Evolutionary conservation across 2,329 filamentous ascomycete species (phyloP).

Genomic region (Drechslerella stenobrocha): DNA sequence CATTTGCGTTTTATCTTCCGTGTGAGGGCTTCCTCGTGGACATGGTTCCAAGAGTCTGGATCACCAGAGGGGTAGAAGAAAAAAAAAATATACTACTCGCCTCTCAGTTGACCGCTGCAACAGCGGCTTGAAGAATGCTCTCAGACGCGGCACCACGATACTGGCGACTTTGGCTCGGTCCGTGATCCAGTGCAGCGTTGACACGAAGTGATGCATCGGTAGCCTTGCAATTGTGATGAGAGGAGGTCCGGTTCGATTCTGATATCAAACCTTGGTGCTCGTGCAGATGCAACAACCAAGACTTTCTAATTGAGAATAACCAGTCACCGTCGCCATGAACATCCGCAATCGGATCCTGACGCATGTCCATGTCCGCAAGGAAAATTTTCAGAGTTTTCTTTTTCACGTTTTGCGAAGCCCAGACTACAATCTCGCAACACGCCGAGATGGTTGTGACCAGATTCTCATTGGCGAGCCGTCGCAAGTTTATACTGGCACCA

Average conservation of each 20-base stretch:
- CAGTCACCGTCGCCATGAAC: slow-evolving; percentile 32
- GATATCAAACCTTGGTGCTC: slow-evolving; percentile 6
- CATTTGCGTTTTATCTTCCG: slow-evolving; percentile 17
- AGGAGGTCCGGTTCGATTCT: background rate
- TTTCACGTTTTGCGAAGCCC: background rate
- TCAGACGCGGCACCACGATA: no score
- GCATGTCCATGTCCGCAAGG: background rate
- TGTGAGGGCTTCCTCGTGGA: slow-evolving; percentile 24
- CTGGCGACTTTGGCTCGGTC: no score
- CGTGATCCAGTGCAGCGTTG: slow-evolving; percentile 1
- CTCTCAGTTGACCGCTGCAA: no score
- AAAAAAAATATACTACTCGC: background rate
- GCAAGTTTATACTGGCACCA: slow-evolving; percentile 12
- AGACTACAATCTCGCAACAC: slow-evolving; percentile 1
- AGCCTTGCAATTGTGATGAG: background rate
- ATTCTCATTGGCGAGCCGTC: slow-evolving; percentile 25
- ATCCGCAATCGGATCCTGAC: slow-evolving; percentile 34
- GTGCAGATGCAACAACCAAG: slow-evolving; percentile 44
- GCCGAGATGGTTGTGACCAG: slow-evolving; percentile 9
- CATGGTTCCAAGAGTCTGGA: slow-evolving; percentile 27
- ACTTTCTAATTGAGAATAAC: slow-evolving; percentile 18
- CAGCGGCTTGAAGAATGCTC: no score
- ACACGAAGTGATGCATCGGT: background rate
- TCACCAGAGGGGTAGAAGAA: slow-evolving; percentile 4
- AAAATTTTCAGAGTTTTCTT: slow-evolving; percentile 4